These are phyloP conservation scores for Suillus hirtellus DNA, from an alignment of 768 basidiomycete genomes.

Conservation along the genomic window DNA sequence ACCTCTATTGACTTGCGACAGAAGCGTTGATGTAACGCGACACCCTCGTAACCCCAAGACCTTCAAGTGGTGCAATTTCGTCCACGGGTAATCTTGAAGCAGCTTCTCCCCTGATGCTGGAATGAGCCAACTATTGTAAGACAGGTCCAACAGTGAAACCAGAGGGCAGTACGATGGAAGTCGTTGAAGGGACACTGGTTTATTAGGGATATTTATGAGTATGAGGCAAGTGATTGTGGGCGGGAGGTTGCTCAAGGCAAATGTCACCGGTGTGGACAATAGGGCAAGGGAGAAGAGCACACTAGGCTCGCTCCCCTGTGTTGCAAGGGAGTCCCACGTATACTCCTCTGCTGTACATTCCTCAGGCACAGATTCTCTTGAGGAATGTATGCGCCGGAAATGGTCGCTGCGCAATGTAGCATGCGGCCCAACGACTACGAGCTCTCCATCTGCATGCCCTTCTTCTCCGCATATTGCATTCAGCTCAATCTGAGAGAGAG, in stretches of 20 bases:
- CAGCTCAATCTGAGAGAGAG: constrained; percentile 52
- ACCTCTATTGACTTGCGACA: constrained; percentile 52
- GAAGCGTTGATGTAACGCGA: constrained; percentile 41
- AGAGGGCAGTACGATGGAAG: constrained; percentile 61
- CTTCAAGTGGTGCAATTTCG: constrained; percentile 50
- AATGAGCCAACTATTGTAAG: constrained; percentile 57
- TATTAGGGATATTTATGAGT: constrained; percentile 49
- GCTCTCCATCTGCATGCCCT: constrained; percentile 61
- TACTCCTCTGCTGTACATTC: constrained; percentile 9
- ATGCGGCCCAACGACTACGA: constrained; percentile 61
- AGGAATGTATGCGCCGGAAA: constrained; percentile 30
- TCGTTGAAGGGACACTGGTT: constrained; percentile 52
- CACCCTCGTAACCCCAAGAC: constrained; percentile 61
- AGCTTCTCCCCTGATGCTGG: constrained; percentile 29
- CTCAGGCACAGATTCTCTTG: not conserved
- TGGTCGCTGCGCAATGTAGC: constrained; percentile 44
- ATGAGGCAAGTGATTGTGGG: constrained; percentile 65
- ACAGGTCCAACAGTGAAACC: constrained; percentile 65
- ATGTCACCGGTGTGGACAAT: constrained; percentile 47
- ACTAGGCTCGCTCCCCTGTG: constrained; percentile 32
- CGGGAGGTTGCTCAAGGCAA: constrained; percentile 49
- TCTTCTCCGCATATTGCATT: constrained; percentile 49
- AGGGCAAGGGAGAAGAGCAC: constrained; percentile 51
- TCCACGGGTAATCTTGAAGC: constrained; percentile 59
- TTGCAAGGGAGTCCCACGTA: constrained; percentile 43